phyloP scores from a whole-genome alignment of 306 rosid genomes.

The Quercus variabilis region DNA sequence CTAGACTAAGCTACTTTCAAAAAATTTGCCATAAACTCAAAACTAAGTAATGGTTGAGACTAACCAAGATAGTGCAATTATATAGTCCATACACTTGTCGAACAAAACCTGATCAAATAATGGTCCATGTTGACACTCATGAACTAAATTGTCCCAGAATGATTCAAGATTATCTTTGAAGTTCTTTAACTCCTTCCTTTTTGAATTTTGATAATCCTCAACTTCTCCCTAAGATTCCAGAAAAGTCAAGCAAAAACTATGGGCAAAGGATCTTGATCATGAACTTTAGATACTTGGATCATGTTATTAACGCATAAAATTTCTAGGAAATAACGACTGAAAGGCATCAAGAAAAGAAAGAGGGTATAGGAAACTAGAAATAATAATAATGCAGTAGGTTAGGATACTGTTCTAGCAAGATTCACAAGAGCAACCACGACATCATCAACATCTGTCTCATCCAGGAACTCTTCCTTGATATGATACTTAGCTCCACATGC shows the following conservation, averaged over 20 bases:
- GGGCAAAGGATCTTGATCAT: slow-evolving; percentile 7
- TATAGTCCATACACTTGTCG: slow-evolving; percentile 98
- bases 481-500: slow-evolving; percentile 89
- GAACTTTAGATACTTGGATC: neutral
- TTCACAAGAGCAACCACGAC: slow-evolving; percentile 90
- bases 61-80: slow-evolving; percentile 94
- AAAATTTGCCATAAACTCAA: slow-evolving; percentile 3
- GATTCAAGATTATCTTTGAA: slow-evolving; percentile 86
- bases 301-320: neutral
- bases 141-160: slow-evolving; percentile 83
- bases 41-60: slow-evolving; percentile 30
- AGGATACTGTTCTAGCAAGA: slow-evolving; percentile 77
- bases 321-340: neutral
- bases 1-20: slow-evolving; percentile 16
- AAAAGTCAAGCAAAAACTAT: slow-evolving; percentile 30
- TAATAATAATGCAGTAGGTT: neutral
- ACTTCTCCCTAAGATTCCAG: slow-evolving; percentile 62
- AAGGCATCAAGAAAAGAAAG: neutral
- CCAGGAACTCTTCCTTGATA: slow-evolving; percentile 66
- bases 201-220: slow-evolving; percentile 90
- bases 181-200: slow-evolving; percentile 80
- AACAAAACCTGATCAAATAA: slow-evolving; percentile 83
- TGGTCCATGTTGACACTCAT: slow-evolving; percentile 92
- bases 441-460: slow-evolving; percentile 86
- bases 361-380: neutral